Base-by-base conservation (phyloP, 805 yeast genomes). In the Candida succiphila region DNA sequence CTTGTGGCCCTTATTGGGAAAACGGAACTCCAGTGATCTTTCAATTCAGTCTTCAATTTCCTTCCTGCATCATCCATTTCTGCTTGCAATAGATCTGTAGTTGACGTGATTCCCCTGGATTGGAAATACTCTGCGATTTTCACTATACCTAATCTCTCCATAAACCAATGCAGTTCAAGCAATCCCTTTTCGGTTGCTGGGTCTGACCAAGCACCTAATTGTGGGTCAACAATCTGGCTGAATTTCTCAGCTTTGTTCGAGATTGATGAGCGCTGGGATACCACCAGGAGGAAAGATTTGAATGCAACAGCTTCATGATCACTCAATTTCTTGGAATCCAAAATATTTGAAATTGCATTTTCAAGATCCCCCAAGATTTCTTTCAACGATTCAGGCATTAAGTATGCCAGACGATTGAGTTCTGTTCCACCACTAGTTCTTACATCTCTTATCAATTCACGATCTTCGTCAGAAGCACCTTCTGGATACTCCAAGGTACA, bases 1-100 rank as follows among this genome's bases (percentile, higher is more conserved):
- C 99, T 71, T 0, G 97, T 89, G 2, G 96, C 95, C 43, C 98
- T 72, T 22, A 89, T 87, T 0, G 98, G 98, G 58, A 94, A 94
- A 15, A 89, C 72, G 0, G 88, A 79, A 19, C 89, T 79, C 97
- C 98, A 92, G 49, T 83, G 88, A 44, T 81, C 85, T 43, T 86
- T 85, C 30, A 94, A 63, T 36, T 76, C 85, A 15, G 75, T 74
- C 46, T 86, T 88, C 41, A 94, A 64, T 28, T 55, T 60, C 39
- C 76, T 69, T 5, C 98, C 99, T 33, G 73, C 78, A 17, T 85
- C 95, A 60, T 94, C 98, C 83, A 92, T 89, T 33, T 74, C 69
- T 0, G 94, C 81, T 32, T 75, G 71, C 32, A 89, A 55, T 34
- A 94, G 57, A 54, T 87, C 75, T 3, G 94, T 81, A 19, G 66